Percentiles rank a stretch among this genome's conserved stretches.
Evolutionary conservation across 2,329 filamentous ascomycete species (phyloP).

Genomic region (Coniochaeta sp.): DNA sequence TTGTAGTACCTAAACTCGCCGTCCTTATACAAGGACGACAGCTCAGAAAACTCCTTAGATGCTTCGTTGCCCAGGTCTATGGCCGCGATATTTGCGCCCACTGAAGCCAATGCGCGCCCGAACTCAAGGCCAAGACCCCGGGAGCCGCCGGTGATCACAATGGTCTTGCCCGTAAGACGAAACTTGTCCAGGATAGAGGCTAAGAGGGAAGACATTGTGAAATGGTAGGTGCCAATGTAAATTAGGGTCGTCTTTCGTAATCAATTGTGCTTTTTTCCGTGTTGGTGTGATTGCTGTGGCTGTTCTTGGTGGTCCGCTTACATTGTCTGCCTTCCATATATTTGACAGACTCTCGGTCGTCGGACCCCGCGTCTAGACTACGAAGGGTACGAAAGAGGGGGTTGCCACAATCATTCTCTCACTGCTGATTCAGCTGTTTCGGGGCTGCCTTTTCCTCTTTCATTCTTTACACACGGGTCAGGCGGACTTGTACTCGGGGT

Average conservation of each 20-base stretch:
- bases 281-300: background rate
- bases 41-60: background rate
- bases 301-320: background rate
- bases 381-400: no score
- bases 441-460: no score
- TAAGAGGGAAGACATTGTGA: background rate
- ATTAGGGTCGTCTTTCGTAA: background rate
- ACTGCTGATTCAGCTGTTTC: no score
- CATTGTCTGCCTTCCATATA: background rate
- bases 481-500: background rate
- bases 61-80: background rate
- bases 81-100: background rate
- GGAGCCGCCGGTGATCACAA: background rate
- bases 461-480: no score
- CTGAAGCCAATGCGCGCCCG: background rate
- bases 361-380: background rate
- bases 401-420: no score
- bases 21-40: conserved; percentile 4
- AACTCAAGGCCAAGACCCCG: background rate
- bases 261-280: background rate
- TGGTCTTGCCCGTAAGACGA: background rate
- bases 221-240: background rate
- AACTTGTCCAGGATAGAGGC: background rate
- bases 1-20: conserved; percentile 8
- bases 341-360: background rate